A percentile compares a stretch with the other conserved stretches of the same genome.
phyloP scores from a whole-genome alignment of 208 protist genomes.

The Trypanosoma congolense region DNA sequence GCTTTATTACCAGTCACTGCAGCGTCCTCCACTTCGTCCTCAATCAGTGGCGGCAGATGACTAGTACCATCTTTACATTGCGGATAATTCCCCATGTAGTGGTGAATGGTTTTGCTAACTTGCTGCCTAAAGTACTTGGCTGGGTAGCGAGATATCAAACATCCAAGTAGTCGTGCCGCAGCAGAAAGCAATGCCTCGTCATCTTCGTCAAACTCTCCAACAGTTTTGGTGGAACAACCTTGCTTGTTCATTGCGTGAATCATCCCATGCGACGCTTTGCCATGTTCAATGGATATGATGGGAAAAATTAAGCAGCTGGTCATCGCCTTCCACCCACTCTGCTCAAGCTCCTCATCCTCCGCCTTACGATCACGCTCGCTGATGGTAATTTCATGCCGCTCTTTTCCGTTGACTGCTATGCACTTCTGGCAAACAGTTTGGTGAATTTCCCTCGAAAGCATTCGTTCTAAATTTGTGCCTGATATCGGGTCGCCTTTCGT shows the following conservation, averaged over 20 bases:
- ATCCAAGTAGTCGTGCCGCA: slow-evolving; percentile 57
- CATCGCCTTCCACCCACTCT: slow-evolving; percentile 65
- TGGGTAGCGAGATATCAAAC: slow-evolving; percentile 69
- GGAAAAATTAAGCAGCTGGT: slow-evolving; percentile 82
- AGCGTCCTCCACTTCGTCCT: slow-evolving; percentile 66
- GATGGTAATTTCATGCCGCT: slow-evolving; percentile 24
- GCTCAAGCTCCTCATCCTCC: slow-evolving; percentile 31
- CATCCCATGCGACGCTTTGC: slow-evolving; percentile 55
- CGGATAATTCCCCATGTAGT: slow-evolving; percentile 27
- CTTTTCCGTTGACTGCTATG: slow-evolving; percentile 71
- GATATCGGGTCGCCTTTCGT: slow-evolving; percentile 58
- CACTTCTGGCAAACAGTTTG: slow-evolving; percentile 60
- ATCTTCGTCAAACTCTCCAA: slow-evolving; percentile 26
- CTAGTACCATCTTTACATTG: slow-evolving; percentile 19
- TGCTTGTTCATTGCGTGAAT: slow-evolving; percentile 87
- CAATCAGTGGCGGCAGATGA: slow-evolving; percentile 46
- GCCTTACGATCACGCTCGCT: slow-evolving; percentile 25
- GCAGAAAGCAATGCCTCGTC: slow-evolving; percentile 65
- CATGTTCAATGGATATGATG: slow-evolving; percentile 39
- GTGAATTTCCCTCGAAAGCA: slow-evolving; percentile 80
- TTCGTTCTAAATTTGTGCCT: slow-evolving; percentile 63
- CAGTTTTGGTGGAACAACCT: slow-evolving; percentile 13
- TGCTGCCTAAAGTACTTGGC: slow-evolving; percentile 43
- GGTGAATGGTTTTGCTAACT: slow-evolving; percentile 40
- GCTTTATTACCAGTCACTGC: slow-evolving; percentile 55